Conservation (phyloP, 2,329 filamentous ascomycete species). For the Pseudogymnoascus sp. region DNA sequence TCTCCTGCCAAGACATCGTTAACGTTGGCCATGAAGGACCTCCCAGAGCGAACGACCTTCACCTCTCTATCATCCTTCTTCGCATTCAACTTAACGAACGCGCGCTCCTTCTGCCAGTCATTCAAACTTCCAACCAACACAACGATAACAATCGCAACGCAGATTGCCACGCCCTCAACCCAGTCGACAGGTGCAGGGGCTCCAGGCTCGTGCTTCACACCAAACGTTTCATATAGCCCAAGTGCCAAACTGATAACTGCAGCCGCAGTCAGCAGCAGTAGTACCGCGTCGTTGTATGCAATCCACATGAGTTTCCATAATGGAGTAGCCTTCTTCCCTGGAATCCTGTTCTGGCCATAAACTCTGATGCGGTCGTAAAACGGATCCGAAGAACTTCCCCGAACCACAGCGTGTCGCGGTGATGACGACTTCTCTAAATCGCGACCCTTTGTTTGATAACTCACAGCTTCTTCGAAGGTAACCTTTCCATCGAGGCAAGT, state of each 20-base stretch:
- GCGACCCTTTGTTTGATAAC: slow-evolving; percentile 61
- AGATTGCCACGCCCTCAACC: slow-evolving; percentile 71
- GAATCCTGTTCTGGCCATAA: slow-evolving; percentile 53
- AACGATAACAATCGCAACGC: slow-evolving; percentile 66
- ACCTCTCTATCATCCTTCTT: slow-evolving; percentile 70
- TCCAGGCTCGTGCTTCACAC: slow-evolving; percentile 36
- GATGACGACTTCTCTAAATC: slow-evolving; percentile 50
- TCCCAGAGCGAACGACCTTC: slow-evolving; percentile 67
- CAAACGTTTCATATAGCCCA: slow-evolving; percentile 62
- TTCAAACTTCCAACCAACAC: slow-evolving; percentile 66
- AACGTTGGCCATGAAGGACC: slow-evolving; percentile 59
- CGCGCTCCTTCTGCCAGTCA: slow-evolving; percentile 74
- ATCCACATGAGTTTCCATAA: slow-evolving; percentile 64
- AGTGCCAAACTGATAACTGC: slow-evolving; percentile 63
- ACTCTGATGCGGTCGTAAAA: slow-evolving; percentile 47
- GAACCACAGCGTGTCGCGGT: slow-evolving; percentile 23
- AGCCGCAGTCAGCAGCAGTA: slow-evolving; percentile 59
- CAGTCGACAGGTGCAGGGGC: slow-evolving; percentile 51
- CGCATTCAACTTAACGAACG: slow-evolving; percentile 72
- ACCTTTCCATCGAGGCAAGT: slow-evolving; percentile 36
- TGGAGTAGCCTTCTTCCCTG: slow-evolving; percentile 54
- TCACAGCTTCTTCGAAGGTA: slow-evolving; percentile 46
- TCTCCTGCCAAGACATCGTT: slow-evolving; percentile 67
- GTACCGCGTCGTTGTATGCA: slow-evolving; percentile 69
- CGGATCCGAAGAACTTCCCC: slow-evolving; percentile 47